These are phyloP conservation scores for Nicotiana undulata DNA, from an alignment of 257 asterid genomes.

Conservation along the genomic window DNA sequence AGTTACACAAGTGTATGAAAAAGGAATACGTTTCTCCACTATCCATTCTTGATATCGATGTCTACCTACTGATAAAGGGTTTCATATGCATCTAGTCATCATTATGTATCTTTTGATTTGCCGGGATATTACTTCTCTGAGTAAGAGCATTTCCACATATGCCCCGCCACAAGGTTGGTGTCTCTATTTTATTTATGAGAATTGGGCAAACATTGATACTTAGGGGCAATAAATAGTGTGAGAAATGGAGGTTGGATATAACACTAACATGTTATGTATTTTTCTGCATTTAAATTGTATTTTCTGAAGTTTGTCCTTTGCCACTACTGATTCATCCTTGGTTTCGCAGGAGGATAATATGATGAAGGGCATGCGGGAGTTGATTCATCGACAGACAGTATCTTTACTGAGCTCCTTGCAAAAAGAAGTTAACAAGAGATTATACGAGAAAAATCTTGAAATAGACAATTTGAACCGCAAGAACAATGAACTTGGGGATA, in stretches of 20 bases:
- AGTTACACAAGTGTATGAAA: neutral
- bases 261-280: neutral
- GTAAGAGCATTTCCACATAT: neutral
- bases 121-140: neutral
- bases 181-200: neutral
- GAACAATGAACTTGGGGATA: slow-evolving; percentile 57
- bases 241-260: neutral
- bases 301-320: neutral
- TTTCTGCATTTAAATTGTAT: neutral
- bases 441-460: slow-evolving; percentile 56
- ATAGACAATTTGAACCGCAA: slow-evolving; percentile 47
- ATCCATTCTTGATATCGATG: neutral
- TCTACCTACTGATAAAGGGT: neutral
- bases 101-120: neutral
- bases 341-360: slow-evolving; percentile 45
- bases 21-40: neutral
- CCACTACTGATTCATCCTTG: neutral
- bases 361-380: slow-evolving; percentile 46
- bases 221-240: neutral
- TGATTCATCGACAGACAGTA: slow-evolving; percentile 45
- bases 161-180: neutral
- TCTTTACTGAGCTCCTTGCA: slow-evolving; percentile 41
- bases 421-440: slow-evolving; percentile 33
- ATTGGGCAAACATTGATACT: neutral
- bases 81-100: neutral